Conservation (phyloP, 345 rosid genomes). For the Boechera retrofracta region DNA sequence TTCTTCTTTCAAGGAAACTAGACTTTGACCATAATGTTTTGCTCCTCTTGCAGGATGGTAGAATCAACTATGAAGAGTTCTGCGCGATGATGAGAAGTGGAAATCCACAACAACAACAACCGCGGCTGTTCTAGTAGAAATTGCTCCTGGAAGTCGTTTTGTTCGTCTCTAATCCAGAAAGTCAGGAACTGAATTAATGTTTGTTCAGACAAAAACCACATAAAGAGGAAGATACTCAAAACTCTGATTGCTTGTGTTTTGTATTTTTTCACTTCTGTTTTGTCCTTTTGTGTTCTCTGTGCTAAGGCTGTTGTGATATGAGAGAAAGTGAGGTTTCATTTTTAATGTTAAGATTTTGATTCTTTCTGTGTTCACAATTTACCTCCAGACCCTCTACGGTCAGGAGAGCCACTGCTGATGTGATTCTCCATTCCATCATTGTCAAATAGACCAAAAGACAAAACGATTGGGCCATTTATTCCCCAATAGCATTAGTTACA, state of each 20-base stretch:
- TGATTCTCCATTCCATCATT: neutral
- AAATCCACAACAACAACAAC: conserved; percentile 62
- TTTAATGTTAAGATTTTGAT: conserved; percentile 1
- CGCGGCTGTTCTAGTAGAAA: conserved; percentile 50
- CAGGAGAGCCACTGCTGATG: neutral
- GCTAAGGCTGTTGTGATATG: conserved; percentile 37
- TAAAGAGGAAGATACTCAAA: conserved; percentile 38
- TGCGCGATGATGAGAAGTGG: conserved; percentile 90
- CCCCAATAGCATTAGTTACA: neutral
- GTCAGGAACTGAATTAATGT: conserved; percentile 29
- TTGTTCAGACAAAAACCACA: conserved; percentile 35
- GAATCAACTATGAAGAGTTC: conserved; percentile 84
- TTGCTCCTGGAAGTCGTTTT: conserved; percentile 20
- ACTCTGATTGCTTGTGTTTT: conserved; percentile 37
- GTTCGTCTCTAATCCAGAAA: conserved; percentile 39
- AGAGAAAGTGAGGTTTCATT: conserved; percentile 35
- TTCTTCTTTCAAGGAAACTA: conserved; percentile 20
- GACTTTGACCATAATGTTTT: neutral
- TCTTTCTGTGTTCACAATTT: neutral
- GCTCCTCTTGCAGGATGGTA: conserved; percentile 69
- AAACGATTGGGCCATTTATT: neutral
- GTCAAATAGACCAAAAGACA: neutral
- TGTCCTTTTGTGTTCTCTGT: conserved; percentile 20
- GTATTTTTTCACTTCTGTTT: conserved; percentile 24
- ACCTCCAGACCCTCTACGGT: neutral